Evolutionary conservation across 306 rosid species (phyloP).

Genomic region (Cicer arietinum): DNA sequence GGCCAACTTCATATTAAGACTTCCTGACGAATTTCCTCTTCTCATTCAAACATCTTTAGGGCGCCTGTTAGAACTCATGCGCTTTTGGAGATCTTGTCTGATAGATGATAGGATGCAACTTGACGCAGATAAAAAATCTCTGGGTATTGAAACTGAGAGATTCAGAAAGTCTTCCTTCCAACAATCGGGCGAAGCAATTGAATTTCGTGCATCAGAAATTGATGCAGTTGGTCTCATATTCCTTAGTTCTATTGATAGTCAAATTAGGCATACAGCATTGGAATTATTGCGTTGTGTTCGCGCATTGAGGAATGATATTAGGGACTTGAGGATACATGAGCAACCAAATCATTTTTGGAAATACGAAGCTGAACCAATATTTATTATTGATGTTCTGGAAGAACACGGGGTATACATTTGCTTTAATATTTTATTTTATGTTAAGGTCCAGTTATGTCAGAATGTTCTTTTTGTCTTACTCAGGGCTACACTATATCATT

Average conservation of each 20-base stretch:
- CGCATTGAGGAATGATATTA: slow-evolving; percentile 90
- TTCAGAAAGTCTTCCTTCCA: slow-evolving; percentile 79
- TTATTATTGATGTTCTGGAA: slow-evolving; percentile 92
- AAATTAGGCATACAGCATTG: slow-evolving; percentile 91
- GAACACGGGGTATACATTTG: slow-evolving; percentile 86
- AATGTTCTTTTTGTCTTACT: background rate
- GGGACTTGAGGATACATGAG: slow-evolving; percentile 66
- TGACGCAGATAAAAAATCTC: slow-evolving; percentile 61
- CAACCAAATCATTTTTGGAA: slow-evolving; percentile 69
- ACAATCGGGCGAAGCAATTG: slow-evolving; percentile 75
- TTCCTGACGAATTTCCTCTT: slow-evolving; percentile 99
- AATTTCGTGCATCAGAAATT: slow-evolving; percentile 90
- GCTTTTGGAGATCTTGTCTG: slow-evolving; percentile 97
- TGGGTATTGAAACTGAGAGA: slow-evolving; percentile 64
- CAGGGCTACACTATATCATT: slow-evolving; percentile 58
- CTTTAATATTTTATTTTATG: slow-evolving; percentile 22
- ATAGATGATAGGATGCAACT: slow-evolving; percentile 79
- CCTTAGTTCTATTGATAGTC: slow-evolving; percentile 97
- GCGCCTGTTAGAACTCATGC: slow-evolving; percentile 96
- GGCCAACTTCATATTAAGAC: slow-evolving; percentile 89
- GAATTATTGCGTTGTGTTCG: slow-evolving; percentile 97
- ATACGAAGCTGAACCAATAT: slow-evolving; percentile 94
- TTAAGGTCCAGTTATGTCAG: slow-evolving; percentile 39
- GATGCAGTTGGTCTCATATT: slow-evolving; percentile 98
- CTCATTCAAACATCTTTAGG: slow-evolving; percentile 96